Evolutionary conservation across 1,284 basidiomycete genomes (phyloP), one percentile per base, ranked within the genome.

Genomic region (Coriolopsis trogii): DNA sequence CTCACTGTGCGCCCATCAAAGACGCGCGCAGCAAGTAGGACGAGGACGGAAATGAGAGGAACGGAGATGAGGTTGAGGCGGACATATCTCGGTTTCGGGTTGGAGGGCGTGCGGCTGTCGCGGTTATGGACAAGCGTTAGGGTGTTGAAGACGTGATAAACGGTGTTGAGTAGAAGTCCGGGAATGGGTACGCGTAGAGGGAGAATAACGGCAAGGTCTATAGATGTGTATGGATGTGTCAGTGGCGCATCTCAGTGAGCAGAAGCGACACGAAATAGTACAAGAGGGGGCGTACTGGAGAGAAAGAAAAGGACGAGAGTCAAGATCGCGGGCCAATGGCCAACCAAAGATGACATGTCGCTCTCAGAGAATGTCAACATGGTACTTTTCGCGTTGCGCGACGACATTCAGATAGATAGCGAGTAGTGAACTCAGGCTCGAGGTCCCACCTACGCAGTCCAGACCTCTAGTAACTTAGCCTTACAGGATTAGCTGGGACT

Each of bases 21-120:
- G 51, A 87, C 89, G 45, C 85, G 83, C 0, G 85, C 78, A 0
- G 88, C 89, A 62, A 94, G 85, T 12, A 97, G 75, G 28, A 96
- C 66, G 0, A 90, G 74, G 8, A 95, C 93, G 1, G 88, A 87
- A 30, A 89, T 68, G 18, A 94, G 82, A 3, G 95, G 95, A 0
- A 87, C 87, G 0, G 87, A 87, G 39, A 84, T 80, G 43, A 89
- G 80, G 53, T 89, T 84, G 18, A 94, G 69, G 1, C 75, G 76
- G 30, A 92, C 58, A 33, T 70, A 68, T 36, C 62, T 64, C 21
- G 65, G 55, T 28, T 58, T 53, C 24, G 9, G n/a, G 12, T n/a
- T 45, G n/a, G 51, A 30, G 23, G 63, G 41, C 60, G 62, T 44
- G 61, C 58, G 62, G 34, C 30, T 26, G 23, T 61, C 68, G 72